A percentile compares a stretch with the other conserved stretches of the same genome.
Conservation (phyloP, 768 basidiomycete genomes). For the Mrakia hoshinonis region DNA sequence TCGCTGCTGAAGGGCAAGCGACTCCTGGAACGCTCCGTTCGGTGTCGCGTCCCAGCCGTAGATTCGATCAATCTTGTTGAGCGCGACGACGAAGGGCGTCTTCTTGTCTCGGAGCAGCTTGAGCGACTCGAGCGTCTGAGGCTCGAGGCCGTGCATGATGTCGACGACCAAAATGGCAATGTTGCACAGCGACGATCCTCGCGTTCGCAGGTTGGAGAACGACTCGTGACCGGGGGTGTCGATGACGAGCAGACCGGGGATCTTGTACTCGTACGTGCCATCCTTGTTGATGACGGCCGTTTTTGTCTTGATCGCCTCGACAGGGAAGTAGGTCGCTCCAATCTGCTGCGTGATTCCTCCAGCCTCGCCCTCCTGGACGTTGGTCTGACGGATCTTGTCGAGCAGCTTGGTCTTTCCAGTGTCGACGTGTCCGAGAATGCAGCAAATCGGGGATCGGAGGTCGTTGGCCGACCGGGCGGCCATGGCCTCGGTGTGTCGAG, state of each 20-base stretch:
- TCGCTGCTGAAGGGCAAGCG: slow-evolving; percentile 68
- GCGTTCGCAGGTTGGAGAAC: slow-evolving; percentile 89
- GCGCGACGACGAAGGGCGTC: slow-evolving; percentile 96
- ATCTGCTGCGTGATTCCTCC: slow-evolving; percentile 99
- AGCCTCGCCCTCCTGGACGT: slow-evolving; percentile 98
- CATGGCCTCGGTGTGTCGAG: slow-evolving; percentile 73
- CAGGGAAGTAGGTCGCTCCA: slow-evolving; percentile 98
- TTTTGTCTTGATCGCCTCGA: slow-evolving; percentile 85
- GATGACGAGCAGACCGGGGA: slow-evolving; percentile 89
- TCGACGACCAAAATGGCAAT: slow-evolving; percentile 98
- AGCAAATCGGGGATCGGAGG: slow-evolving; percentile 92
- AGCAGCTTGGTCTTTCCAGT: slow-evolving; percentile 96
- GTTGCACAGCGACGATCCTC: slow-evolving; percentile 95
- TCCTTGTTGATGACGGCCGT: slow-evolving; percentile 91
- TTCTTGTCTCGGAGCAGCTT: slow-evolving; percentile 82
- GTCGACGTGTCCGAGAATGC: slow-evolving; percentile 98
- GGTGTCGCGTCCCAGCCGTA: slow-evolving; percentile 90
- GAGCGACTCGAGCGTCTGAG: slow-evolving; percentile 93
- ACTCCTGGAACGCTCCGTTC: slow-evolving; percentile 85
- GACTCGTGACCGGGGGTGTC: slow-evolving; percentile 99
- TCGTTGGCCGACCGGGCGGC: slow-evolving; percentile 81
- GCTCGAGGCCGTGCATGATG: slow-evolving; percentile 97
- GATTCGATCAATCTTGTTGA: slow-evolving; percentile 99
- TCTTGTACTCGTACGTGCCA: slow-evolving; percentile 79
- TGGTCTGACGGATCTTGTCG: slow-evolving; percentile 99